phyloP scores from a whole-genome alignment of 176 grass and related monocot genomes.

The Rhynchospora tenuis region DNA sequence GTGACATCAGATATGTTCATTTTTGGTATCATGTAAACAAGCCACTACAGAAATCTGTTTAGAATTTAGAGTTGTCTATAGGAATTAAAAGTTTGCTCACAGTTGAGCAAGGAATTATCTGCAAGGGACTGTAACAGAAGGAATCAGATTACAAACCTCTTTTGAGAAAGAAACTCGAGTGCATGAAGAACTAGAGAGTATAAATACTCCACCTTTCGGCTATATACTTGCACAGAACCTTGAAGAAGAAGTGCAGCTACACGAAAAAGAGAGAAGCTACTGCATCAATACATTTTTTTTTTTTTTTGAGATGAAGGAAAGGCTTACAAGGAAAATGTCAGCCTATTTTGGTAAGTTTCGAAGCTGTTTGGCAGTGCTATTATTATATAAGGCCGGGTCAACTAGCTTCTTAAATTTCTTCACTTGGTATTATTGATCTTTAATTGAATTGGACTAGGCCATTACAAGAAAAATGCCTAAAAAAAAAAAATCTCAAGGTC shows the following conservation, averaged over 20 bases:
- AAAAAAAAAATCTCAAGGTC: not conserved
- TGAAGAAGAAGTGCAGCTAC: conserved; percentile 83
- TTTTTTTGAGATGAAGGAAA: not conserved
- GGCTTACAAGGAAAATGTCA: not conserved
- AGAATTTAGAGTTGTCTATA: not conserved
- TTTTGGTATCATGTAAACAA: not conserved
- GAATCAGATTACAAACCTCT: conserved; percentile 53
- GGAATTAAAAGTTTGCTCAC: not conserved
- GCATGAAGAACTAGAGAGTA: conserved; percentile 79
- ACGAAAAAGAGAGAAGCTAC: not conserved
- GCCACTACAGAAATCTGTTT: not conserved
- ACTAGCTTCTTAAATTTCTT: not conserved
- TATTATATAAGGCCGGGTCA: not conserved
- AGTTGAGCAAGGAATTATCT: not conserved
- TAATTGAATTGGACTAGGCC: not conserved
- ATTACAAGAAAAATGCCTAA: not conserved
- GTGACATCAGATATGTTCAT: not conserved
- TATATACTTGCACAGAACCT: conserved; percentile 91
- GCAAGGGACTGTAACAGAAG: not conserved
- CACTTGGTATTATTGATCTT: not conserved
- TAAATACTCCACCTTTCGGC: conserved; percentile 91
- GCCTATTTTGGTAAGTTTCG: not conserved
- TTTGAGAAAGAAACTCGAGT: conserved; percentile 79
- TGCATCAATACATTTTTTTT: not conserved
- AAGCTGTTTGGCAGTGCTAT: not conserved